Percentiles rank a stretch among this genome's conserved stretches.
These are phyloP conservation scores for Tricharina praecox DNA, from an alignment of 495 filamentous ascomycete species.

Conservation along the genomic window DNA sequence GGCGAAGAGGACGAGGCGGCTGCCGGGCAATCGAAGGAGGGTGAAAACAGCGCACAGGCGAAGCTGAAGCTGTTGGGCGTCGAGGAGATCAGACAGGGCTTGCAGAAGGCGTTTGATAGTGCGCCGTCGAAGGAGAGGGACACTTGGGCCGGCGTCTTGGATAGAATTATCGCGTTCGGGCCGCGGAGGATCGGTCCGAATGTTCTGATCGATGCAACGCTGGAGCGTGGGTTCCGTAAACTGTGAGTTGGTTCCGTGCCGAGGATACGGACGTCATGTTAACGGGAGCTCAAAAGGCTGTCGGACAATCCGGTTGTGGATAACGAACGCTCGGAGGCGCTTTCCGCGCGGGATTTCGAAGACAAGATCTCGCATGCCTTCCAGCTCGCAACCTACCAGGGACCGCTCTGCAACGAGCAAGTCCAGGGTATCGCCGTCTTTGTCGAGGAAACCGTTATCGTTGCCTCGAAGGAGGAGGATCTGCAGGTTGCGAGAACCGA, in stretches of 20 bases:
- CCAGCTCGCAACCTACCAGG: constrained; percentile 77
- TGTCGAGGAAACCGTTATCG: constrained; percentile 58
- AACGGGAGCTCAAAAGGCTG: too few species aligned
- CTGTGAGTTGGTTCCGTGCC: too few species aligned
- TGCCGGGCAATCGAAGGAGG: constrained; percentile 30
- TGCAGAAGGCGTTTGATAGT: constrained; percentile 47
- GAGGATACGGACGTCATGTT: too few species aligned
- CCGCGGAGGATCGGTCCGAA: constrained; percentile 75
- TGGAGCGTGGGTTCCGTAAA: constrained; percentile 52
- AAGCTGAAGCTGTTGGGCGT: constrained; percentile 42
- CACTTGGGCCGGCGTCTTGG: constrained; percentile 57
- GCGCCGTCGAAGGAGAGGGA: constrained; percentile 49
- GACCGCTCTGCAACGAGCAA: constrained; percentile 83
- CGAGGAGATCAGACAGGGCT: constrained; percentile 56
- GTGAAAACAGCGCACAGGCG: constrained; percentile 35
- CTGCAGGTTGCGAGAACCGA: constrained; percentile 59
- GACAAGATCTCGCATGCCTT: constrained; percentile 88
- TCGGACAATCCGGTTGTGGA: not conserved
- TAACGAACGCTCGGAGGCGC: constrained; percentile 29
- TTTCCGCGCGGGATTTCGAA: constrained; percentile 55
- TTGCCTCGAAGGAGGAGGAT: constrained; percentile 39
- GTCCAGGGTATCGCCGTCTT: constrained; percentile 87
- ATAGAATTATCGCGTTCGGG: constrained; percentile 77
- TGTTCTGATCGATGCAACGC: constrained; percentile 70
- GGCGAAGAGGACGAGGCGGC: constrained; percentile 24